Conservation (phyloP, 768 basidiomycete species). For the Russula dissimulans region DNA sequence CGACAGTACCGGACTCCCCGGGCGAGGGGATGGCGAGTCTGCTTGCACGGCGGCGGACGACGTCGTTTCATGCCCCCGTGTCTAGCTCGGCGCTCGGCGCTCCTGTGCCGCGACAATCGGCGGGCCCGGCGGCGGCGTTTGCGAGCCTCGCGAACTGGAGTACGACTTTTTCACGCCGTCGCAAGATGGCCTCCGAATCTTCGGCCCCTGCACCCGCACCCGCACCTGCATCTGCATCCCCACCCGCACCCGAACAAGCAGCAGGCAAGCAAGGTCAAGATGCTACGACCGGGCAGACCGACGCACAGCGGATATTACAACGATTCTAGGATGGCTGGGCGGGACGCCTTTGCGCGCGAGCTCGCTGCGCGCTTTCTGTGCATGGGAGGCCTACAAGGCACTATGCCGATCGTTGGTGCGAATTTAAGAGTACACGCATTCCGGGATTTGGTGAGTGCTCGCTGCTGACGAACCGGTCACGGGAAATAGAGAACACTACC, state of each 20-base stretch:
- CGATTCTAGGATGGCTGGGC: background rate
- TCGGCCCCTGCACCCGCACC: background rate
- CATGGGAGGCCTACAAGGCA: no score
- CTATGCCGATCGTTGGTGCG: no score
- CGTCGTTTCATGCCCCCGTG: constrained; percentile 46
- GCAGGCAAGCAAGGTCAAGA: background rate
- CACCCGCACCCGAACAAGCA: background rate
- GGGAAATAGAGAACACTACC: no score
- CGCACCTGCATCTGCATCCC: background rate
- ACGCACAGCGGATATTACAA: constrained; percentile 7
- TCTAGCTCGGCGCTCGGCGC: constrained; percentile 24
- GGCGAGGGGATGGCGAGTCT: constrained; percentile 49
- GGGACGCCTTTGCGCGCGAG: background rate
- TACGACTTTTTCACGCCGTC: constrained; percentile 14
- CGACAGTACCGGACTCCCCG: constrained; percentile 42
- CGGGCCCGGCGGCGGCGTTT: constrained; percentile 15
- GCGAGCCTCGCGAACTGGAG: constrained; percentile 27
- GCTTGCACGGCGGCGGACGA: constrained; percentile 41
- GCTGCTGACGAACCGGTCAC: no score
- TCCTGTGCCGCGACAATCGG: constrained; percentile 24
- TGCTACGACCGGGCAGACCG: background rate
- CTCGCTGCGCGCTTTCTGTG: no score
- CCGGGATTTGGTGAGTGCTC: no score
- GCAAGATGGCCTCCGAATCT: background rate
- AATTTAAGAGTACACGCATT: no score